Conservation (phyloP, 78 protist species). For the Dictyostelium intermedium region DNA sequence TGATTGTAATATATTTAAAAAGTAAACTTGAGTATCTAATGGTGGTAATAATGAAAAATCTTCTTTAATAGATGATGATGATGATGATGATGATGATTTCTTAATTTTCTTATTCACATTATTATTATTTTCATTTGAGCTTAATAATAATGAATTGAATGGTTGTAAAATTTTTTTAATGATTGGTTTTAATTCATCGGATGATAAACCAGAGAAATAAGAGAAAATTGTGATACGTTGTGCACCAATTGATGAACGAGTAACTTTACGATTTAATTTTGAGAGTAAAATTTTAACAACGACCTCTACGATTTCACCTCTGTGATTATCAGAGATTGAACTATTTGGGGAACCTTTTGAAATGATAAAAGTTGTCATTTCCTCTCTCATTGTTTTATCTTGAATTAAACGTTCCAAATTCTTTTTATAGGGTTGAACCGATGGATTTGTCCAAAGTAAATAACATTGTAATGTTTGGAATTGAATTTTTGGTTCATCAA, state of each 20-base stretch:
- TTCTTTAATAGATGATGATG: not conserved
- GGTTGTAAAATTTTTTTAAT: not conserved
- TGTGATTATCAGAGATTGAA: not conserved
- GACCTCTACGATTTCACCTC: not conserved
- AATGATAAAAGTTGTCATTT: constrained; percentile 49
- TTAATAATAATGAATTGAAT: not conserved
- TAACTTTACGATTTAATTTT: constrained; percentile 25
- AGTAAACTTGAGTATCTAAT: constrained; percentile 20
- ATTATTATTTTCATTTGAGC: not conserved
- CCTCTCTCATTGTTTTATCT: constrained; percentile 63
- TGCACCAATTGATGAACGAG: not conserved
- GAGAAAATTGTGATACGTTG: constrained; percentile 35
- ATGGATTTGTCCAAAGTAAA: not conserved
- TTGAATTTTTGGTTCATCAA: constrained; percentile 47
- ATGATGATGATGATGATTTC: not conserved
- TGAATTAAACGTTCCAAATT: constrained; percentile 38
- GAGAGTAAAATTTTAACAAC: constrained; percentile 19
- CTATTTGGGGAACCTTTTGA: constrained; percentile 21
- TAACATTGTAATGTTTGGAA: constrained; percentile 30
- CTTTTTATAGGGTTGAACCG: constrained; percentile 37
- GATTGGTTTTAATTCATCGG: constrained; percentile 30
- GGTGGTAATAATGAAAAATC: constrained; percentile 23
- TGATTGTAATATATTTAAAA: constrained; percentile 51
- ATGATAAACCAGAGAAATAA: constrained; percentile 37
- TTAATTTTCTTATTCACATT: not conserved